These are phyloP conservation scores for Pouteria glomerata DNA, from an alignment of 148 eudicot species.

Conservation along the genomic window DNA sequence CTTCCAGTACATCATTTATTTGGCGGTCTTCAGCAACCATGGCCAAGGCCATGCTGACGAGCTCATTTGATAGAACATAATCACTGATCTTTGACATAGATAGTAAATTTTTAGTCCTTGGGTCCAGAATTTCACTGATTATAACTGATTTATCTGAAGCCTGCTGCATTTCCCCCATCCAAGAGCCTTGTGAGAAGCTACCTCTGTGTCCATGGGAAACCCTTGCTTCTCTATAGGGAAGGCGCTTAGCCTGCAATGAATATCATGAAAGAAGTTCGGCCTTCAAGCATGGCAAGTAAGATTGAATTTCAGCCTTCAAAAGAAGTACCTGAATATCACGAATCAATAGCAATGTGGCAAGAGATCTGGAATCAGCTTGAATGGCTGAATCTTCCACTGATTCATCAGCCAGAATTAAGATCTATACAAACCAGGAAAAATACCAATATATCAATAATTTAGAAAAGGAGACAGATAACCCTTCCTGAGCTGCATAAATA, in stretches of 20 bases:
- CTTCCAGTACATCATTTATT: constrained; percentile 52
- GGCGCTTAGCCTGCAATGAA: constrained; percentile 51
- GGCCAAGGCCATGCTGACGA: constrained; percentile 61
- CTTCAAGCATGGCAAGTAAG: no score
- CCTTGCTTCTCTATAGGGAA: constrained; percentile 37
- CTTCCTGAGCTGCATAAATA: constrained; percentile 5
- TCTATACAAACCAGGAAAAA: constrained; percentile 26
- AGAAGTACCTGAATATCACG: constrained; percentile 56
- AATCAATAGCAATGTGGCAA: constrained; percentile 50
- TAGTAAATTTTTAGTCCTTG: constrained; percentile 48
- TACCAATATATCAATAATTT: neutral
- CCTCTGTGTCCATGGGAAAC: constrained; percentile 34
- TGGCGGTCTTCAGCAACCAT: constrained; percentile 70
- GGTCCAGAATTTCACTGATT: constrained; percentile 55
- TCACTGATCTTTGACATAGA: constrained; percentile 61
- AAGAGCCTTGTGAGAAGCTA: constrained; percentile 52
- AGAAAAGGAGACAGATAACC: constrained; percentile 6
- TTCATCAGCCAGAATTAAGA: constrained; percentile 58
- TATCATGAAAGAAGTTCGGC: neutral
- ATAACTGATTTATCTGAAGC: constrained; percentile 55
- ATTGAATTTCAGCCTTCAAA: constrained; percentile 4
- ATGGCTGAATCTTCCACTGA: constrained; percentile 66
- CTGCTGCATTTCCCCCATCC: constrained; percentile 66
- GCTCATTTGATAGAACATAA: constrained; percentile 57
- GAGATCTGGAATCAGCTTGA: constrained; percentile 65